These are phyloP conservation scores for Blastomyces parvus DNA, from an alignment of 2,329 filamentous ascomycete species.

Conservation along the genomic window DNA sequence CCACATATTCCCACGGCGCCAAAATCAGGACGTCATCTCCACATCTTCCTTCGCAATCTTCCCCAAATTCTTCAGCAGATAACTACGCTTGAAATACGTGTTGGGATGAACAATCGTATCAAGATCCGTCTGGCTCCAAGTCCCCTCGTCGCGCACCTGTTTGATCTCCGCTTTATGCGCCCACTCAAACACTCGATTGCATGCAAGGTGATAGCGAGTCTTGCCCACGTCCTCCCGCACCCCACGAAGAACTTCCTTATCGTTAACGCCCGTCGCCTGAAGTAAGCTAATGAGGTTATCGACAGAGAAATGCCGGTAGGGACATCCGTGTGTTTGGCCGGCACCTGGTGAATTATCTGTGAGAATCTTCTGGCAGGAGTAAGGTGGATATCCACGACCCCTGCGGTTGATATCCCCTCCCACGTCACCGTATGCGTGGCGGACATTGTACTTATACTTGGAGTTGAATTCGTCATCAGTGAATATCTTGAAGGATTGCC, in stretches of 20 bases:
- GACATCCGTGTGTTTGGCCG: constrained; percentile 90
- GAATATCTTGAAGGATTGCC: constrained; percentile 70
- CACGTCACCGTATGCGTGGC: constrained; percentile 91
- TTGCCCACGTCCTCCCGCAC: constrained; percentile 84
- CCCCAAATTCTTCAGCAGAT: constrained; percentile 70
- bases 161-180: constrained; percentile 70
- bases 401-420: constrained; percentile 83
- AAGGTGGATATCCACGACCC: constrained; percentile 78
- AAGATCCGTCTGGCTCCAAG: constrained; percentile 64
- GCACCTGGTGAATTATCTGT: constrained; percentile 78
- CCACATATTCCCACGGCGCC: background rate
- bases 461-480: constrained; percentile 96
- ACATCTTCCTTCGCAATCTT: constrained; percentile 44
- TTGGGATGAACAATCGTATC: constrained; percentile 97
- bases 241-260: constrained; percentile 65
- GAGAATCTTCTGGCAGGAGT: constrained; percentile 89
- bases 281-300: constrained; percentile 76
- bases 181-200: constrained; percentile 89
- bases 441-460: constrained; percentile 92
- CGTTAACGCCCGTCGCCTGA: constrained; percentile 67
- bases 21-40: constrained; percentile 41
- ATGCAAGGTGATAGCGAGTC: constrained; percentile 87
- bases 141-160: constrained; percentile 62
- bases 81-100: constrained; percentile 94
- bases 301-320: constrained; percentile 80